Evolutionary conservation across 2,329 filamentous ascomycete genomes (phyloP).

Genomic region (Alternaria sp.): DNA sequence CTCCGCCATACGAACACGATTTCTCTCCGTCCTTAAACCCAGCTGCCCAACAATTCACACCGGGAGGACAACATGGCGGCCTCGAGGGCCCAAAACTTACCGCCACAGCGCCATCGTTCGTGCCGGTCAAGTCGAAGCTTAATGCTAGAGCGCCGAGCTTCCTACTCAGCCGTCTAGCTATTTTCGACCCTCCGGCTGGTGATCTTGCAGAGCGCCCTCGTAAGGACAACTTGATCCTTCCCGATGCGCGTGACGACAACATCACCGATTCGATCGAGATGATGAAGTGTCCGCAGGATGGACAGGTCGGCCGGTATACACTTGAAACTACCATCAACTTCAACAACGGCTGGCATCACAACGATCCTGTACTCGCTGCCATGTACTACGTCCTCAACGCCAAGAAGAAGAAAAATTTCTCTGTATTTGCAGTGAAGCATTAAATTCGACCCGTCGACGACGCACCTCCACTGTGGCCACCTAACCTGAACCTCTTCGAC

Average conservation of each 20-base stretch:
- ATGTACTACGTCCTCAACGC: background rate
- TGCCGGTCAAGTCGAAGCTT: background rate
- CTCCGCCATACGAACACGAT: background rate
- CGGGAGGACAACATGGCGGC: background rate
- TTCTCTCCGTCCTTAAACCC: background rate
- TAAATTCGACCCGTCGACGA: background rate
- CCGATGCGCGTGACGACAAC: background rate
- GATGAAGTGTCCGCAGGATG: background rate
- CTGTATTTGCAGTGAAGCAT: background rate
- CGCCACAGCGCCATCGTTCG: background rate
- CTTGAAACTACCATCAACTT: background rate
- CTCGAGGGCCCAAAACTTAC: background rate
- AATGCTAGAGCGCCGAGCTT: background rate
- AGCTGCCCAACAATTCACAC: background rate
- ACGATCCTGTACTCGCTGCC: background rate
- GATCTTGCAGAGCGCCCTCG: background rate
- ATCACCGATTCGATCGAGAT: background rate
- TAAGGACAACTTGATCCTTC: background rate
- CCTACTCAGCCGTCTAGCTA: background rate
- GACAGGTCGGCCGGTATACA: conserved; percentile 3
- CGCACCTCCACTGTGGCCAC: background rate
- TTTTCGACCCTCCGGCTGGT: background rate
- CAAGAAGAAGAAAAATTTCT: background rate
- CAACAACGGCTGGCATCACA: background rate
- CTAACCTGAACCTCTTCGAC: background rate